Evolutionary conservation across 371 early-diverging fungal genomes (phyloP), one percentile per base, ranked within the genome.

Genomic region (Rhizomucor miehei): DNA sequence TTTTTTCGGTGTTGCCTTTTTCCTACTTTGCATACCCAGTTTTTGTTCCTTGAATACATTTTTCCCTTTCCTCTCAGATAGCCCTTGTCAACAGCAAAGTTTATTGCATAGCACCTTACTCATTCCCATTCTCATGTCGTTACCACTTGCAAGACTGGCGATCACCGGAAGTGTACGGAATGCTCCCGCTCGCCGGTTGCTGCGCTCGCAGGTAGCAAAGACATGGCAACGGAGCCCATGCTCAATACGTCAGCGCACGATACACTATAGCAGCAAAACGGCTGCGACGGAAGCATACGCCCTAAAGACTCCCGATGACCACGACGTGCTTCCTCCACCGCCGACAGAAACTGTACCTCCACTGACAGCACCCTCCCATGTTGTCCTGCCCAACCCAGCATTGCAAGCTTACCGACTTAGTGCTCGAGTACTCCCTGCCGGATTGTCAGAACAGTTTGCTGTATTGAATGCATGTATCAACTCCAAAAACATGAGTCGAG

Each of bases 381-480:
- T 77, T 43, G 63, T 77, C 29, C 51, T 77, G 43, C 77, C 77
- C 1, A 71, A 67, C 37, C 74, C 74, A 5, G 63, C 69, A 6
- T 23, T 63, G 6, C 45, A 56, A 10, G 40, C 63, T 13, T 78
- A 64, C 41, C 70, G 61, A 19, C 17, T 43, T 11, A 60, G 65
- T 16, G 60, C 75, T 17, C 53, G 59, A 29, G 62, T 75, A 2
- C 57, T 78, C 6, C 75, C 78, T 16, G 65, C 71, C 1, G 49
- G 37, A 20, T 49, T 78, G 6, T 66, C 78, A 9, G 78, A 78
- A 45, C 75, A 74, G 44, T 78, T 75, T 61, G 73, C 78, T 20
- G 63, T 78, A 19, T 54, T 94, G 65, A 82, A 89, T 50, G 94
- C 93, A 1, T 90, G 89, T 54, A 65, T 97, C 39, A 63, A 79